A percentile compares a stretch with the other conserved stretches of the same genome.
These are phyloP conservation scores for Aspergillus sp. DNA, from an alignment of 2,329 filamentous ascomycete genomes.

Conservation along the genomic window DNA sequence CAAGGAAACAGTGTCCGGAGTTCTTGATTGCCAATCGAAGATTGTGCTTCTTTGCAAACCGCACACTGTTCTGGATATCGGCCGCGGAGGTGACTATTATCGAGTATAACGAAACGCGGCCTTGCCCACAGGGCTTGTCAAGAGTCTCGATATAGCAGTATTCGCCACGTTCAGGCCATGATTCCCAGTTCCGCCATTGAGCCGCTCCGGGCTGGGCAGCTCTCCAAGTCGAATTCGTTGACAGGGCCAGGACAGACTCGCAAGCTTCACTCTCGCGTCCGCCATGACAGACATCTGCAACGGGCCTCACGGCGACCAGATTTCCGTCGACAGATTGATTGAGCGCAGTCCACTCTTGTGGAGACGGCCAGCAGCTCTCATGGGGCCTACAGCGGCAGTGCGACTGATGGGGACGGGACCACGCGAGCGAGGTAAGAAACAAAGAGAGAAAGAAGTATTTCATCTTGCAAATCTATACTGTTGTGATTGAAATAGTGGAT, in stretches of 20 bases:
- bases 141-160: conserved; percentile 41
- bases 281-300: conserved; percentile 38
- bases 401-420: neutral
- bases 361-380: conserved; percentile 45
- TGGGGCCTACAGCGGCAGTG: conserved; percentile 33
- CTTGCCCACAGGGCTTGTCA: conserved; percentile 36
- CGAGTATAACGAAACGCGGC: conserved; percentile 44
- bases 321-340: conserved; percentile 44
- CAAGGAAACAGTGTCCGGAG: conserved; percentile 24
- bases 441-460: conserved; percentile 1
- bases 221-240: conserved; percentile 41
- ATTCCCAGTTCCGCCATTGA: conserved; percentile 47
- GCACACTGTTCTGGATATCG: conserved; percentile 45
- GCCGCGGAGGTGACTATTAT: conserved; percentile 35
- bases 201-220: conserved; percentile 40
- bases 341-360: conserved; percentile 40
- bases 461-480: neutral
- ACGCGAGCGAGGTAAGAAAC: conserved; percentile 1
- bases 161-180: conserved; percentile 41
- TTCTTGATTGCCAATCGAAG: conserved; percentile 21
- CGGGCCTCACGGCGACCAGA: conserved; percentile 40
- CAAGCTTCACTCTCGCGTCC: conserved; percentile 9
- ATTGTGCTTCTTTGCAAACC: conserved; percentile 36
- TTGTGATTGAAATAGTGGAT: neutral
- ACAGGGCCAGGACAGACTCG: conserved; percentile 17